Evolutionary conservation across 148 eudicot species (phyloP), one percentile per base, ranked within the genome.

Genomic region (Silene latifolia): DNA sequence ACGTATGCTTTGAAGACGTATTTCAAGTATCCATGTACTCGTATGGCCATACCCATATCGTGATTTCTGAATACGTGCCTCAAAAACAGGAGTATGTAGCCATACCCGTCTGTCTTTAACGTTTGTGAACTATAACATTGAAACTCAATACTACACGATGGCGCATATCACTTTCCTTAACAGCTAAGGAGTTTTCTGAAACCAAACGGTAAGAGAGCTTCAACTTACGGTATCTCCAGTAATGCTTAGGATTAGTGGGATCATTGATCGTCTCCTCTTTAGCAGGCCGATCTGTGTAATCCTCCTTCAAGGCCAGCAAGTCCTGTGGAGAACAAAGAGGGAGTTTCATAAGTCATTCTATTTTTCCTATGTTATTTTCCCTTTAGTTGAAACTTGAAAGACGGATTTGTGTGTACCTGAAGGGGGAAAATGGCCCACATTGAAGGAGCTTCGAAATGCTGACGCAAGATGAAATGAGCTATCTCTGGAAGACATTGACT

Each of bases 361-460:
- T 63, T 11, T 27, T 4, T 19, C 71, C 13, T 13, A 23, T n/a
- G 54, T 48, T 5, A 48, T 14, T 9, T 62, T 44, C 17, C 11
- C 18, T 67, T 19, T n/a, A n/a, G n/a, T n/a, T n/a, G n/a, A n/a
- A n/a, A 24, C 35, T 44, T 27, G 17, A 56, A 63, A 39, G 53
- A 39, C 27, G 63, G 13, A 15, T 42, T 6, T 1, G 17, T 39
- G 4, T n/a, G 69, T 89, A 95, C 98, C 98, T 95, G 98, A 72
- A 95, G 96, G 27, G 98, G 98, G 78, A 95, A 92, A 65, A 95
- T 92, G 42, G 98, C 89, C 98, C 98, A 95, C 98, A 95, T 95
- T 21, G 98, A 95, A 23, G 97, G 98, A 78, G 98, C 76, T 87
- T 95, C 98, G 68, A 92, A 86, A 81, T 95, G 98, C 84, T 92